Evolutionary conservation across 2,329 filamentous ascomycete species (phyloP), one percentile per base, ranked within the genome.

Genomic region (Diaporthe capsici): DNA sequence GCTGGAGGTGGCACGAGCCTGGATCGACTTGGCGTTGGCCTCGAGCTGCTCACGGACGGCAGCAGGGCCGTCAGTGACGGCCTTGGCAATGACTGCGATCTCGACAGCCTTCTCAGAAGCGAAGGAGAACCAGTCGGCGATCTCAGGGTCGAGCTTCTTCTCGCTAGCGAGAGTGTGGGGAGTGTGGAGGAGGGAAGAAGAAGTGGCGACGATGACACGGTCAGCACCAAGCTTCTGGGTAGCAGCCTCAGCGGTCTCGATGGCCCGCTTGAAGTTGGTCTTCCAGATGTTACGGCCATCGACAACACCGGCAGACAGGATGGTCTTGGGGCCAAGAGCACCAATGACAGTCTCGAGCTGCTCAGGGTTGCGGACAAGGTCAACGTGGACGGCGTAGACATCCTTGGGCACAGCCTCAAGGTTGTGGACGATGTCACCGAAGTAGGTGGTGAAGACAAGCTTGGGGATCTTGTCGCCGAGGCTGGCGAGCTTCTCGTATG

Each of bases 231-330:
- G 92, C 90, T 98, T 91, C 90, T 98, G 95, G 82, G 98, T 89
- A 79, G 96, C 97, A 76, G 92, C 89, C 92, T 98, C 95, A 77
- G 97, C 94, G 79, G 89, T 92, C 90, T 97, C 96, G 79, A 99
- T 97, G 83, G 97, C 95, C 82, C 92, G 92, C 92, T 98, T 94
- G 89, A 98, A 94, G 93, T 98, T 98, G 88, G 95, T 98, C 94
- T 99, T 99, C 97, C 97, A 99, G 91, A 99, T 98, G 92, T 99
- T 99, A 83, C 97, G 95, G 83, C 97, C 97, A 82, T 99, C 96
- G 80, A 99, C 97, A 81, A 99, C 94, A 95, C 97, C 97, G 79
- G 93, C 94, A 80, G 97, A 99, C 80, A 99, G 93, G 81, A 95
- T 87, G 85, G 98, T 97, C 86, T 95, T 95, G 85, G 95, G 87